Evolutionary conservation across 2,329 filamentous ascomycete genomes (phyloP), one percentile per base, ranked within the genome.

Genomic region (Trichoderma sp.): DNA sequence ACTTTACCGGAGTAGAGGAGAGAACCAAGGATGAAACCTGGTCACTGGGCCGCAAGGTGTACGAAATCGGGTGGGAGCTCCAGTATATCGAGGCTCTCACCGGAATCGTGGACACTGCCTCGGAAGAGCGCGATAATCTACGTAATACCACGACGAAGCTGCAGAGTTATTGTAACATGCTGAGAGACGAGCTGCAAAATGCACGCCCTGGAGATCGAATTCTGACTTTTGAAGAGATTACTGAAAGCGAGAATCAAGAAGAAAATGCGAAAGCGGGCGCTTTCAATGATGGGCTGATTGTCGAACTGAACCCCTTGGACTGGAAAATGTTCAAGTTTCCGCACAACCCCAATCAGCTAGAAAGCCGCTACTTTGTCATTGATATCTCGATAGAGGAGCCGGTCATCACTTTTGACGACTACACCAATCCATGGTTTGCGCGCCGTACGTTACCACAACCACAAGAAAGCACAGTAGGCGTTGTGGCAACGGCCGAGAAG

Each of bases 361-460:
- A 40, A 37, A 55, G 49, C 10, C 56, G 35, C 6, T 35, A 40
- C 16, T 60, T 27, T 19, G 56, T 60, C 21, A 68, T 68, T 5
- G 65, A 68, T 19, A 29, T 68, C 43, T 29, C 53, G 56, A 68
- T 58, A 8, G 65, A 53, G n/a, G 65, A 68, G 31, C 65, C 65
- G 7, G 47, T 31, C 0, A 47, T 68, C 8, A 68, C 49, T 4
- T 64, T 56, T 14, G 61, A 64, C 14, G 61, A 52, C 33, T 64
- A 64, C 6, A 37, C 40, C 49, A 64, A 64, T 4, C 61, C 61
- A 35, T 64, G 61, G 61, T 64, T 43, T 27, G 14, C 53, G 49
- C 61, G 61, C 5, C 53, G 53, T 4, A 19, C 49, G 0, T 52
- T 43, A 43, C 37, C 37, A 21, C 53, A 40, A 10, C 27, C 61